phyloP scores from a whole-genome alignment of 192 early-diverging fungal genomes.

The Funneliformis geosporum region DNA sequence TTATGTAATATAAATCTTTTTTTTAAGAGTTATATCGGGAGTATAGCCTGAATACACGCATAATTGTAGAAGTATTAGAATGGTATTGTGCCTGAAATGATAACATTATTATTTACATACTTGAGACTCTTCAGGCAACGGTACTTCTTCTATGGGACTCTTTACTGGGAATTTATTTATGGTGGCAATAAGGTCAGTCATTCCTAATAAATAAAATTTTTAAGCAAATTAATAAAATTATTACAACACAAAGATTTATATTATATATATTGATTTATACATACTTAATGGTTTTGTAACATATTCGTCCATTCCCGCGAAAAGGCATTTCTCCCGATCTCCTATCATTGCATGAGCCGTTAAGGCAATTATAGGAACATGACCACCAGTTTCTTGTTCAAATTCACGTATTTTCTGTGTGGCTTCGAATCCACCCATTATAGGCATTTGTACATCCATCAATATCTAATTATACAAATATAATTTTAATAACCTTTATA shows the following conservation, averaged over 20 bases:
- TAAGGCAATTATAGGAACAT: slow-evolving; percentile 80
- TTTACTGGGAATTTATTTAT: slow-evolving; percentile 66
- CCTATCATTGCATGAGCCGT: slow-evolving; percentile 92
- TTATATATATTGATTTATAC: too few relatives aligned
- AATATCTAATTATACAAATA: slow-evolving; percentile 66
- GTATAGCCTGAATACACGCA: neutral
- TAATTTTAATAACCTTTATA: slow-evolving; percentile 39
- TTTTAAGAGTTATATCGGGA: neutral
- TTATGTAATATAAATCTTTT: too few relatives aligned
- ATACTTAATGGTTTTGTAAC: slow-evolving; percentile 63
- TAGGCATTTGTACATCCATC: slow-evolving; percentile 91
- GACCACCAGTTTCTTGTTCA: slow-evolving; percentile 50
- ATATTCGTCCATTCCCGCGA: slow-evolving; percentile 82
- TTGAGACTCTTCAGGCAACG: neutral
- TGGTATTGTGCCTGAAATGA: neutral
- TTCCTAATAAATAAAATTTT: slow-evolving; percentile 39
- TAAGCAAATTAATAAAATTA: neutral
- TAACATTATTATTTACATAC: neutral
- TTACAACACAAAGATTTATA: slow-evolving; percentile 4
- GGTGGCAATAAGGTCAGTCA: slow-evolving; percentile 65
- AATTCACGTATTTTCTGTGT: slow-evolving; percentile 75
- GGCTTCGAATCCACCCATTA: slow-evolving; percentile 89
- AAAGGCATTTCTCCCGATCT: slow-evolving; percentile 83
- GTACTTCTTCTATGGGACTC: slow-evolving; percentile 29
- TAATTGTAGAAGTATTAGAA: neutral